Evolutionary conservation across 73 alveolate genomes (phyloP), one percentile per base, ranked within the genome.

Genomic region (Tetrahymena thermophila): DNA sequence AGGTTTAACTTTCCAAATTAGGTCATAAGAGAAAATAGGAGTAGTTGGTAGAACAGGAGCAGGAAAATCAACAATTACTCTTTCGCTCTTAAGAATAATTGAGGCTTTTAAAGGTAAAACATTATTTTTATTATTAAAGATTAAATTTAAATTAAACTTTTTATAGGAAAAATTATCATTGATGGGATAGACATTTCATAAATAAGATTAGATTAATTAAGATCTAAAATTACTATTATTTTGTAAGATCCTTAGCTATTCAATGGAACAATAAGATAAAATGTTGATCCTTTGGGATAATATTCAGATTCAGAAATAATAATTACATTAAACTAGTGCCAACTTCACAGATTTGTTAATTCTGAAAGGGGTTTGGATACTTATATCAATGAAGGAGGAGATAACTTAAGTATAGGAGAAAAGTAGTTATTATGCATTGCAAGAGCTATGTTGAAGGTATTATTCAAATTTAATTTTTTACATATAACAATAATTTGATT

Each of bases 191-290:
- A 98, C 93, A 98, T 98, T 93, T 94, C 98, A 56, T 96, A 94
- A 85, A 93, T 98, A 50, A 99, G 98, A 25, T 94, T 98, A 93
- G 94, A 98, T 94, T 96, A 98, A 93, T 58, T 98, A 93, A 98
- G 99, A 94, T 96, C 93, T 34, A 96, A 97, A 85, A 94, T 98
- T 23, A 98, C 99, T 1, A 97, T 98, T 94, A 97, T 98, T 43
- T 98, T 99, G 9, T 98, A 98, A 96, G 99, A 98, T 57, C 98
- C 99, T 3, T 95, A 97, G 35, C 93, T 98, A 35, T 97, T 98
- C 93, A 95, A 97, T 94, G 99, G 99, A 21, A 97, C 98, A 56
- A 94, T 98, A 84, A 96, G 99, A 85, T 97, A 98, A 94, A 98
- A 98, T 94, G 94, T 98, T 55, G 99, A 98, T 95, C 99, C 99